phyloP scores from a whole-genome alignment of 1,139 yeast species.

The Kurtzmaniella quercitrusa region DNA sequence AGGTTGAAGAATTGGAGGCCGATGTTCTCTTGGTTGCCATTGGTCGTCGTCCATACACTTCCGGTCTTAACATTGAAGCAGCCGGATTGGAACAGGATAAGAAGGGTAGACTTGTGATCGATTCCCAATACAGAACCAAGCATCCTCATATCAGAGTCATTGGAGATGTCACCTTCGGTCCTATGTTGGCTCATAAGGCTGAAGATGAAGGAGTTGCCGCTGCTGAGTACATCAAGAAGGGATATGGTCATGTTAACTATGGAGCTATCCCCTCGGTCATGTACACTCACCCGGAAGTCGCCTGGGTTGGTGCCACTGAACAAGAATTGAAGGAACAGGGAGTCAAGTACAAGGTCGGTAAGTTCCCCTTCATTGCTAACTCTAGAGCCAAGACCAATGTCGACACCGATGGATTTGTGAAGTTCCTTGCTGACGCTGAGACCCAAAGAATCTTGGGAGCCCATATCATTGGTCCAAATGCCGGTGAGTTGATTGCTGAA shows the following conservation, averaged over 20 bases:
- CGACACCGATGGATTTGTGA: conserved; percentile 97
- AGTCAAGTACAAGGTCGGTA: conserved; percentile 87
- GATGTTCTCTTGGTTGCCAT: conserved; percentile 95
- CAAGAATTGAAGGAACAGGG: conserved; percentile 94
- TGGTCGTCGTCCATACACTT: conserved; percentile 97
- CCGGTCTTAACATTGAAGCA: conserved; percentile 83
- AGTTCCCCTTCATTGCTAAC: conserved; percentile 98
- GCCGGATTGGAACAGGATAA: conserved; percentile 88
- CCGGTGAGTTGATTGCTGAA: conserved; percentile 99
- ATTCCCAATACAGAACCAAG: conserved; percentile 89
- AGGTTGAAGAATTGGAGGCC: conserved; percentile 74
- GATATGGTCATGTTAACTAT: conserved; percentile 98
- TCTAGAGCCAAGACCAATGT: conserved; percentile 98
- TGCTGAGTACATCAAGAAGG: conserved; percentile 86
- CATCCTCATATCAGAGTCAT: conserved; percentile 91
- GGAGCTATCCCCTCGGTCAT: conserved; percentile 96
- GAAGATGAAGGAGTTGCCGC: conserved; percentile 99
- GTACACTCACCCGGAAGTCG: conserved; percentile 99
- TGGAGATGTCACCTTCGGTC: conserved; percentile 98
- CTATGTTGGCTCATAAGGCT: conserved; percentile 99
- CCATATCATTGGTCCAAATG: conserved; percentile 96
- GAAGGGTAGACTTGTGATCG: conserved; percentile 90
- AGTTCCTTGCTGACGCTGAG: conserved; percentile 93
- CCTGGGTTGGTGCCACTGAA: conserved; percentile 98
- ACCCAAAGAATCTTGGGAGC: conserved; percentile 96